Evolutionary conservation across 2,329 filamentous ascomycete species (phyloP), one percentile per base, ranked within the genome.

Genomic region (Westerdykella sp.): DNA sequence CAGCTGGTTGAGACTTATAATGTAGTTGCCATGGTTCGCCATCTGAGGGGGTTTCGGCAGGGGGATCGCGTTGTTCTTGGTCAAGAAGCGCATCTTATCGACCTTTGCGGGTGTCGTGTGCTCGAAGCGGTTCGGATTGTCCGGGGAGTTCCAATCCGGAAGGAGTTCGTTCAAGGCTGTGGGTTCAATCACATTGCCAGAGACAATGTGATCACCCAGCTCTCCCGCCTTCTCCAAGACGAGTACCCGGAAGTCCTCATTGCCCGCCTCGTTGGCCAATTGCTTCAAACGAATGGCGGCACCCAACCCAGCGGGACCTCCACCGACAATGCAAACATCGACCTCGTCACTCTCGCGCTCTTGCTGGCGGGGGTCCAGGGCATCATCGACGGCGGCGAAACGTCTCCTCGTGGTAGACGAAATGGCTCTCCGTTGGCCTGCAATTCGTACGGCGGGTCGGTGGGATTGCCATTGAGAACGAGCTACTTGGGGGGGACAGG

Each of bases 11-110:
- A 98, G 72, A 62, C 87, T 95, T 60, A 98, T 82, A 54, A 98
- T 98, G 68, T 94, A 97, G 71, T 98, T 98, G 54, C 93, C 93
- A 60, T 95, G 80, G 66, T 98, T 98, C 73, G 90, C 81, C 93
- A 98, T 98, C 72, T 97, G 93, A 25, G 93, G 93, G 36, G 93
- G 93, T 11, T 84, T 81, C 1, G 91, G 93, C 41, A 97, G 74
- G 5, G 88, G 87, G 44, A 95, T 80, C 0, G 89, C 74, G 48
- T 75, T 74, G 42, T 76, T 85, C 72, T 90, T 85, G 37, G 91
- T 97, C 48, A 98, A 77, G 69, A 96, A 96, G 55, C 87, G 84
- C 91, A 98, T 95, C 69, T 82, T 84, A 61, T 98, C 93, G 39
- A 73, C 73, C 50, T 80, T 84, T 4, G 89, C 91, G 15, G 89